Evolutionary conservation across 2,329 filamentous ascomycete genomes (phyloP), one percentile per base, ranked within the genome.

Genomic region (Sporothrix schenckii): DNA sequence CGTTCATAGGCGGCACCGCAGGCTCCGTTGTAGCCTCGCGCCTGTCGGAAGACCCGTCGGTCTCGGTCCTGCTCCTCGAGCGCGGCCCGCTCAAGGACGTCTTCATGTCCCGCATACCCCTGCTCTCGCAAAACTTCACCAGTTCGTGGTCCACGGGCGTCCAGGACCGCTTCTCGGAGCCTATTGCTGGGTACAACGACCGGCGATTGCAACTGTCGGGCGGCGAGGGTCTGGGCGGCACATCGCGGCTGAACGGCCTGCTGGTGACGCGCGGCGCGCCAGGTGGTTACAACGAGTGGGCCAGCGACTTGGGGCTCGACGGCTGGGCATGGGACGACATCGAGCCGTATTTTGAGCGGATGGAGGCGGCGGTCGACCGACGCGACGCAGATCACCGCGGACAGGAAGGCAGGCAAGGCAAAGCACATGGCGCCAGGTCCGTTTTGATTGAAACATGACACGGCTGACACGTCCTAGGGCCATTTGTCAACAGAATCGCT

Each of bases 11-110:
- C 53, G 83, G 83, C 27, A 84, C 83, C 2, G 81, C 83, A 41
- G 83, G 83, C 39, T 83, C 82, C 75, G 81, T 82, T 2, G 71
- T 85, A 66, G 83, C 83, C 4, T 81, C 81, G 27, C 80, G 83
- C 50, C 77, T 85, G 1, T 79, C 77, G 16, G 80, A 82, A 69
- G 77, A 80, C 69, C 77, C 76, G 10, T 70, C 74, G n/a, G 76
- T 79, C 19, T 77, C 75, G 0, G 79, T 84, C 4, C 76, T 82
- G 1, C 74, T 83, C 4, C 70, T 83, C 13, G 80, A 82, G 71
- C 78, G 76, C 41, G 79, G 79, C 44, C 73, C 70, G 11, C 73
- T 77, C 13, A 72, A 73, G 30, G 79, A 80, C 70, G 74, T 73
- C 65, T 71, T 74, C 34, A 53, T 77, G 5, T 76, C 75, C 1